Evolutionary conservation across 2,329 filamentous ascomycete genomes (phyloP).

Genomic region (Colletotrichum liaoningense): DNA sequence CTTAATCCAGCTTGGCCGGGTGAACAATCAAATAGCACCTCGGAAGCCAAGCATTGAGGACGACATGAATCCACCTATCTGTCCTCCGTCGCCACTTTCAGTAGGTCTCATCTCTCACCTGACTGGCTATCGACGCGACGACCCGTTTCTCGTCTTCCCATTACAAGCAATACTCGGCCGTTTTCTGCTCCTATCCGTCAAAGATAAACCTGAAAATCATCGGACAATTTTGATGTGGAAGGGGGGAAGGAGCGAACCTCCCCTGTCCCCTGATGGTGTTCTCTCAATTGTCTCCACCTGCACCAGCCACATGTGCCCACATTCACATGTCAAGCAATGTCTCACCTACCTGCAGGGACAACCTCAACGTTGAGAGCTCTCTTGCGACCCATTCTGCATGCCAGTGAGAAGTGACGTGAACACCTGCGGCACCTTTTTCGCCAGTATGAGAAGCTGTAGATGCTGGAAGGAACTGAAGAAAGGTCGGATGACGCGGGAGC

Average conservation of each 20-base stretch:
- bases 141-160: neutral
- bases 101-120: neutral
- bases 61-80: neutral
- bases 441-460: neutral
- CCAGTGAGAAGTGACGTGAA: neutral
- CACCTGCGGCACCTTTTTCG: neutral
- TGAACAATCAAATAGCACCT: neutral
- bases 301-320: constrained; percentile 28
- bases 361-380: constrained; percentile 26
- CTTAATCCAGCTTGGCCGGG: neutral
- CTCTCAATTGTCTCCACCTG: neutral
- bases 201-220: constrained; percentile 6
- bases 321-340: constrained; percentile 34
- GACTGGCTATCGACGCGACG: neutral
- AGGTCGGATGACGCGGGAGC: neutral
- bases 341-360: constrained; percentile 10
- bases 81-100: neutral
- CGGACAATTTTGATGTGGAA: constrained; percentile 15
- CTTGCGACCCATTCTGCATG: neutral
- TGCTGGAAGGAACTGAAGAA: neutral
- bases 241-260: neutral
- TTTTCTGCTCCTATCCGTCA: neutral
- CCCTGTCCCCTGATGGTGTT: constrained; percentile 7
- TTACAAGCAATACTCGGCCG: neutral
- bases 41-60: neutral